Evolutionary conservation across 2,329 filamentous ascomycete species (phyloP).

Genomic region (Scolecobasidium constrictum): DNA sequence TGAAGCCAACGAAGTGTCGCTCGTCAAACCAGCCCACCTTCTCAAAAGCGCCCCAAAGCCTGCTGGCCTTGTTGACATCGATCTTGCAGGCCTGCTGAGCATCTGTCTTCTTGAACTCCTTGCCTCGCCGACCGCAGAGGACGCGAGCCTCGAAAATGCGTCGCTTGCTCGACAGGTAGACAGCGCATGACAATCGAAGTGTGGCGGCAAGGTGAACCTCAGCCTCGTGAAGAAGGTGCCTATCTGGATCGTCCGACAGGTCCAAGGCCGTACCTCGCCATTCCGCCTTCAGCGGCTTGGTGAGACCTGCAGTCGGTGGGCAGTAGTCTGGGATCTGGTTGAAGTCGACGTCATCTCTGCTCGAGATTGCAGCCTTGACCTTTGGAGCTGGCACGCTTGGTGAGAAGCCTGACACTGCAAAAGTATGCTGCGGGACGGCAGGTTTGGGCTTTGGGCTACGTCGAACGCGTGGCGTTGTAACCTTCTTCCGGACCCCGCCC

Average conservation of each 20-base stretch:
- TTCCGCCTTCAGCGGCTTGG: constrained; percentile 68
- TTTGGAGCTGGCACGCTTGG: constrained; percentile 17
- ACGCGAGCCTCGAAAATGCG: constrained; percentile 76
- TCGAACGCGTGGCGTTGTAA: background rate
- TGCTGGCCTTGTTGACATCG: constrained; percentile 94
- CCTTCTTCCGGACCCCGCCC: constrained; percentile 2
- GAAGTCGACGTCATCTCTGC: constrained; percentile 76
- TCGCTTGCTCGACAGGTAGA: constrained; percentile 86
- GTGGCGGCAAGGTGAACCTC: constrained; percentile 68
- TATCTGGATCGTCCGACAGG: constrained; percentile 60
- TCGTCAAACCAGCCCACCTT: constrained; percentile 71
- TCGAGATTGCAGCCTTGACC: constrained; percentile 37
- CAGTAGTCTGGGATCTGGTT: constrained; percentile 59
- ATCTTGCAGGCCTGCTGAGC: constrained; percentile 96
- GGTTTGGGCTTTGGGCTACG: constrained; percentile 4
- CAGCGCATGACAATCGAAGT: constrained; percentile 73
- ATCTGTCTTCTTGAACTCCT: constrained; percentile 90
- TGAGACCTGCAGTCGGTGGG: constrained; percentile 55
- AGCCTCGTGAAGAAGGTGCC: constrained; percentile 61
- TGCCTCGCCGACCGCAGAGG: constrained; percentile 53
- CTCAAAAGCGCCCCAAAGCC: constrained; percentile 82
- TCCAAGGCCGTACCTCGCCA: constrained; percentile 76
- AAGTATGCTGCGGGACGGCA: background rate
- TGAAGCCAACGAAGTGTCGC: constrained; percentile 32
- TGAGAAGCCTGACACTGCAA: background rate